phyloP scores from a whole-genome alignment of 2,329 filamentous ascomycete species.

The Torrubiellomyces zombiae region DNA sequence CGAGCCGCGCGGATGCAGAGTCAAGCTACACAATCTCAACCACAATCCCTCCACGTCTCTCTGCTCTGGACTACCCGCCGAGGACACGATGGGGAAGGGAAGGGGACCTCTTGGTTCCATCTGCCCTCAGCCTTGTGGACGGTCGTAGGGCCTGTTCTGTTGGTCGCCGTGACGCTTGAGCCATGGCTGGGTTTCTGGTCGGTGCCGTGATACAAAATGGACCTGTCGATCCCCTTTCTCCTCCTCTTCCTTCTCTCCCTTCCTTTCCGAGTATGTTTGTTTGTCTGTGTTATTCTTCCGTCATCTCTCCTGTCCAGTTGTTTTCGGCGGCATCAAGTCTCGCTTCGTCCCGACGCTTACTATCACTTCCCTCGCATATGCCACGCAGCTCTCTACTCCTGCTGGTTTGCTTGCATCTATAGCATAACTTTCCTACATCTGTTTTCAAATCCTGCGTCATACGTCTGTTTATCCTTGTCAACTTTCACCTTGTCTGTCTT shows the following conservation, averaged over 20 bases:
- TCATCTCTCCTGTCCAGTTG: not conserved
- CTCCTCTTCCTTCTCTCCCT: slow-evolving; percentile 4
- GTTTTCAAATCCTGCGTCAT: not conserved
- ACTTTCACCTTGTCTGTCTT: no score
- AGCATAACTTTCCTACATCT: not conserved
- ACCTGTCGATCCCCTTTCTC: slow-evolving; percentile 4
- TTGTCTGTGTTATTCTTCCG: slow-evolving; percentile 2
- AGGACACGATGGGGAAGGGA: no score
- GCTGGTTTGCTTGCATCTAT: not conserved
- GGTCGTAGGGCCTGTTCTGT: not conserved
- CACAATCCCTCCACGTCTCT: no score
- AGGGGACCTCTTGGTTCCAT: no score
- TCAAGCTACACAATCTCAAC: no score
- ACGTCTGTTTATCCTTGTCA: slow-evolving; percentile 2
- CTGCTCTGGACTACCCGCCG: no score
- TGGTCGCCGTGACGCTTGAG: not conserved
- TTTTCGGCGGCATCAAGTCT: not conserved
- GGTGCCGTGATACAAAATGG: slow-evolving; percentile 2
- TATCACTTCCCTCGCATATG: not conserved
- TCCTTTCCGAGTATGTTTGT: no score
- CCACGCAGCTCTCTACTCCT: not conserved
- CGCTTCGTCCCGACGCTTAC: not conserved
- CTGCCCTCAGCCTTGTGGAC: no score
- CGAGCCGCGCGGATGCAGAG: slow-evolving; percentile 1
- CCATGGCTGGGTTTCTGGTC: not conserved